Evolutionary conservation across 371 early-diverging fungal species (phyloP).

Genomic region (Lichtheimia hyalospora): DNA sequence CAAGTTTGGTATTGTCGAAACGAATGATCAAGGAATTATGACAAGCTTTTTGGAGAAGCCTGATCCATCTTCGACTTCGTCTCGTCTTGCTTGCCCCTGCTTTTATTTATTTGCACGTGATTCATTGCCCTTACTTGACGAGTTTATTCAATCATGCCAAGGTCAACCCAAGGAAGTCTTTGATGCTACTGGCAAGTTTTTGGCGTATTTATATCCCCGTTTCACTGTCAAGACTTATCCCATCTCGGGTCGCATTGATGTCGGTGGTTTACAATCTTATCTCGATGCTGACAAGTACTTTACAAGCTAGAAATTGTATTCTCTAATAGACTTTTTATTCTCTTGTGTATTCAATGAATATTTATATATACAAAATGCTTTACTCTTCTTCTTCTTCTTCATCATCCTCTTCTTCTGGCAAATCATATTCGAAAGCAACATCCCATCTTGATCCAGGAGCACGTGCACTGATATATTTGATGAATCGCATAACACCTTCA

Average conservation of each 20-base stretch:
- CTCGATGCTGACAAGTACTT: constrained; percentile 57
- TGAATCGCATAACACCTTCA: constrained; percentile 70
- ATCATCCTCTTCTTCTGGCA: constrained; percentile 28
- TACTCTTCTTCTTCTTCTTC: constrained; percentile 9
- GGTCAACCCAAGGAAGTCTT: constrained; percentile 40
- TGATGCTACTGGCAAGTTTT: constrained; percentile 64
- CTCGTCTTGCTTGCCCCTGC: constrained; percentile 63
- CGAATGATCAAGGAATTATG: constrained; percentile 28
- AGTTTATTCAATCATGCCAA: constrained; percentile 43
- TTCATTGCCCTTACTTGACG: constrained; percentile 31
- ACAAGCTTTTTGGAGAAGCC: constrained; percentile 62
- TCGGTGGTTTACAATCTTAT: constrained; percentile 56
- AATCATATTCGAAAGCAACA: constrained; percentile 67
- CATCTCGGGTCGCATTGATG: constrained; percentile 63
- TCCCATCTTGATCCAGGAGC: constrained; percentile 77
- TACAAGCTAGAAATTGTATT: constrained; percentile 1
- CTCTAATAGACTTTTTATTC: background rate
- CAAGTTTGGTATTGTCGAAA: constrained; percentile 61
- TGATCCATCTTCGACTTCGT: constrained; percentile 34
- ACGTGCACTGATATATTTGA: constrained; percentile 74
- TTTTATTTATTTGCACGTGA: constrained; percentile 50
- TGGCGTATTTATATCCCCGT: constrained; percentile 52
- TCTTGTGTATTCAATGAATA: background rate
- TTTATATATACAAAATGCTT: background rate
- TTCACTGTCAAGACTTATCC: constrained; percentile 37